phyloP scores from a whole-genome alignment of 306 rosid species.

The Trifolium pratense region DNA sequence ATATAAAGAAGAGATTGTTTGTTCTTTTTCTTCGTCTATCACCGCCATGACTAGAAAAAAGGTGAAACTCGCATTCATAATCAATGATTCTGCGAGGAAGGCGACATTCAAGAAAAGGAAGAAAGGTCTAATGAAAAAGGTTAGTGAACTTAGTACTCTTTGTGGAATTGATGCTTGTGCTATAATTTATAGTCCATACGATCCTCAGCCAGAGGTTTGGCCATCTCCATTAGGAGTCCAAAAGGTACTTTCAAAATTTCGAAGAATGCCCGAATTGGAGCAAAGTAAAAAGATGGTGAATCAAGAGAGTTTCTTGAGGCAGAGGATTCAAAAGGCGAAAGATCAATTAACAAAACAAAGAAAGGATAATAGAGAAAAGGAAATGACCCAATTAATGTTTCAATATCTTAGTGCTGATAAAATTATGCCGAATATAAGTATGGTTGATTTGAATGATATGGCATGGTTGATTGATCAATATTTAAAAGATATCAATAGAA shows the following conservation, averaged over 20 bases:
- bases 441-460: conserved; percentile 51
- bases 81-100: conserved; percentile 53
- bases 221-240: conserved; percentile 48
- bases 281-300: conserved; percentile 61
- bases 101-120: conserved; percentile 58
- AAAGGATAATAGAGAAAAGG: conserved; percentile 51
- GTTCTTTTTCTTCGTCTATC: not conserved
- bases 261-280: conserved; percentile 51
- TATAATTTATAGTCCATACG: conserved; percentile 50
- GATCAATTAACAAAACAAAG: conserved; percentile 49
- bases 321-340: conserved; percentile 48
- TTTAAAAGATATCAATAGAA: conserved; percentile 50
- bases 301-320: conserved; percentile 50
- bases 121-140: conserved; percentile 57
- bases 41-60: conserved; percentile 54
- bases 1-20: conserved; percentile 28
- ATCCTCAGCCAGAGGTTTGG: conserved; percentile 61
- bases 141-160: conserved; percentile 52
- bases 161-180: conserved; percentile 58
- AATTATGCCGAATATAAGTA: conserved; percentile 44
- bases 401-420: conserved; percentile 50
- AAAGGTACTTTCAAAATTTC: conserved; percentile 40
- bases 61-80: conserved; percentile 55
- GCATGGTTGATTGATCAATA: conserved; percentile 54
- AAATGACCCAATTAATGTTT: conserved; percentile 54